Evolutionary conservation across 1,284 basidiomycete genomes (phyloP), one percentile per base, ranked within the genome.

Genomic region (Farysia itapuensis): DNA sequence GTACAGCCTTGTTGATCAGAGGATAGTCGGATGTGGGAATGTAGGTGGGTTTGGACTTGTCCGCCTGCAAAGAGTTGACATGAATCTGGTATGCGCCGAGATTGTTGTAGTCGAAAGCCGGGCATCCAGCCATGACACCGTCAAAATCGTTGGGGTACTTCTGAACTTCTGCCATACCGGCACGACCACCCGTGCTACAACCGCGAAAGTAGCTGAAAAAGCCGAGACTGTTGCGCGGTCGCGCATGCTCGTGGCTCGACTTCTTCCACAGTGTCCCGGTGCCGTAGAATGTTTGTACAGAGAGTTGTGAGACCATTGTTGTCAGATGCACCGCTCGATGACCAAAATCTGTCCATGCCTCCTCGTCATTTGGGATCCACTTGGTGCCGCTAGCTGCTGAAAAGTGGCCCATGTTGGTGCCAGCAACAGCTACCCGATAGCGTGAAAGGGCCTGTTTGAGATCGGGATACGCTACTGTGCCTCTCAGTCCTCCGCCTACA

Each of bases 371-470:
- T 4, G 49, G 49, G 12, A 41, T 11, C 50, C 57, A 49, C 16
- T 46, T 33, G 38, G 22, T 34, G 28, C 42, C 57, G 18, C 34
- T 16, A 18, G 24, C 31, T 8, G 35, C 23, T 11, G 36, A 22
- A 26, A 65, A 65, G 30, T 68, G 65, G 7, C 65, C 65, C 26
- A 30, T 33, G 39, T 68, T 68, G 33, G 43, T 50, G 16, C 52
- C 45, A 8, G 49, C 43, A 9, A 63, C 51, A 14, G 53, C 63
- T 14, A 48, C 31, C 11, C 41, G 43, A 33, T 65, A 63, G 14
- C 65, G 46, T 16, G 59, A 25, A 29, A 68, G 28, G 15, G 44
- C 37, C 39, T 63, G 65, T 51, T 68, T 68, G 45, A 68, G 51
- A 19, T 61, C 52, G 4, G 63, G 52, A 16, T 49, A 64, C 11